Evolutionary conservation across 441 rosid species (phyloP), one percentile per base, ranked within the genome.

Genomic region (Aleurites moluccanus): DNA sequence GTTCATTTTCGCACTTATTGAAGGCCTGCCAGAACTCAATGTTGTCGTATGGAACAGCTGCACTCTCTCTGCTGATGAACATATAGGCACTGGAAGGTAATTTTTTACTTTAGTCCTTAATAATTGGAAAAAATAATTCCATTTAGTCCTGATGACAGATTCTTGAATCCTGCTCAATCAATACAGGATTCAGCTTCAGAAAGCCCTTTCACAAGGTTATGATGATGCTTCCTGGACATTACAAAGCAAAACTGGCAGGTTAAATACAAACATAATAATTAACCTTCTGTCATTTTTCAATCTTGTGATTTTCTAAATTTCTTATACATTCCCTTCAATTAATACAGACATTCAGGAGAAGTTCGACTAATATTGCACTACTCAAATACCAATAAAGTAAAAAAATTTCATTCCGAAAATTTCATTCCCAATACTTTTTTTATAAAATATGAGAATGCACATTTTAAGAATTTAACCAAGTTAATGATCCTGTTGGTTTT

Each of bases 81-180:
- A 79, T 75, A 80, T 88, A 23, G 92, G 89, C 77, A 81, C 49
- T 56, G 89, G 86, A 81, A 88, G 80, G 90, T 86, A 73, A 30
- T 21, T 44, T 30, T 35, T 35, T 13, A 3, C 25, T 38, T 38
- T 6, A 38, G 27, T 23, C 55, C 38, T 14, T 14, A 18, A 2
- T 15, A 11, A 30, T 18, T 44, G 1, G 25, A 9, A 38, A 38
- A 38, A 38, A 38, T 6, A 35, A 5, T 35, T 35, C 9, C 40
- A 38, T 38, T 23, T 13, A 14, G 11, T 25, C 20, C 16, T 27
- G 10, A 28, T n/a, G 33, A 9, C 13, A n/a, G 40, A 38, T 38
- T 57, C 16, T 14, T 14, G 14, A 4, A 4, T 61, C 35, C n/a
- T 30, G 10, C 4, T 20, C 7, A 40, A 16, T 62, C 16, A 3